Percentiles rank a stretch among this genome's conserved stretches.
phyloP scores from a whole-genome alignment of 2,329 filamentous ascomycete genomes.

The Trichoderma breve region DNA sequence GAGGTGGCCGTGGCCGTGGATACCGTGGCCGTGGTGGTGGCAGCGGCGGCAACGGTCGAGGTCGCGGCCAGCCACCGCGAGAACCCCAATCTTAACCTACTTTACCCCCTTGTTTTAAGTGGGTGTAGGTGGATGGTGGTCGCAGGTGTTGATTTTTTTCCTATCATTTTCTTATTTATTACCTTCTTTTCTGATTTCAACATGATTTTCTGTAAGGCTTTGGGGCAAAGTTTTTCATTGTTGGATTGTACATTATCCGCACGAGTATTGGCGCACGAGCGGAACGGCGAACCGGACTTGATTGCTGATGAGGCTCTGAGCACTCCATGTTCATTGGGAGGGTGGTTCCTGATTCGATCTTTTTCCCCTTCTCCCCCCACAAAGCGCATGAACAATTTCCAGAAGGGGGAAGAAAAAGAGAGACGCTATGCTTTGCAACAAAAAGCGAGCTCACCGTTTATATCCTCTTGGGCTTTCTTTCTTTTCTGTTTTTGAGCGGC shows the following conservation, averaged over 20 bases:
- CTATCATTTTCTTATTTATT: not conserved
- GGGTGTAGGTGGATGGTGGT: slow-evolving; percentile 28
- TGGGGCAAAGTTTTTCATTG: slow-evolving; percentile 30
- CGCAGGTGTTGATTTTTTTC: slow-evolving; percentile 21
- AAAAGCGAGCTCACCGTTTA: slow-evolving; percentile 22
- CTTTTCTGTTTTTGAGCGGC: slow-evolving; percentile 24
- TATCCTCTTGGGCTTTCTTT: slow-evolving; percentile 22
- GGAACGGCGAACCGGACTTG: slow-evolving; percentile 35
- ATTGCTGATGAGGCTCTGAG: slow-evolving; percentile 32
- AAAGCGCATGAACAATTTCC: slow-evolving; percentile 25
- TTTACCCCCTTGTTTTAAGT: slow-evolving; percentile 17
- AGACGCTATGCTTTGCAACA: slow-evolving; percentile 15
- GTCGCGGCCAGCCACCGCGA: slow-evolving; percentile 36
- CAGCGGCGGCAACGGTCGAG: slow-evolving; percentile 33
- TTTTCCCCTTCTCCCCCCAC: slow-evolving; percentile 13
- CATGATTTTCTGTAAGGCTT: slow-evolving; percentile 32
- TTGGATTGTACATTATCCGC: slow-evolving; percentile 47
- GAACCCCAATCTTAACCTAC: slow-evolving; percentile 36
- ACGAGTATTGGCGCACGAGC: slow-evolving; percentile 38
- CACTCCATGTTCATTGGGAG: slow-evolving; percentile 24
- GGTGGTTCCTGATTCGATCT: slow-evolving; percentile 7
- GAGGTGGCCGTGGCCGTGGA: slow-evolving; percentile 39
- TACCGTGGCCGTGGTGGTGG: slow-evolving; percentile 39
- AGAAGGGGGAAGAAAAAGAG: slow-evolving; percentile 4
- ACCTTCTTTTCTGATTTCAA: slow-evolving; percentile 24